phyloP scores from a whole-genome alignment of 2,329 filamentous ascomycete genomes.

The Xylariales sp. region DNA sequence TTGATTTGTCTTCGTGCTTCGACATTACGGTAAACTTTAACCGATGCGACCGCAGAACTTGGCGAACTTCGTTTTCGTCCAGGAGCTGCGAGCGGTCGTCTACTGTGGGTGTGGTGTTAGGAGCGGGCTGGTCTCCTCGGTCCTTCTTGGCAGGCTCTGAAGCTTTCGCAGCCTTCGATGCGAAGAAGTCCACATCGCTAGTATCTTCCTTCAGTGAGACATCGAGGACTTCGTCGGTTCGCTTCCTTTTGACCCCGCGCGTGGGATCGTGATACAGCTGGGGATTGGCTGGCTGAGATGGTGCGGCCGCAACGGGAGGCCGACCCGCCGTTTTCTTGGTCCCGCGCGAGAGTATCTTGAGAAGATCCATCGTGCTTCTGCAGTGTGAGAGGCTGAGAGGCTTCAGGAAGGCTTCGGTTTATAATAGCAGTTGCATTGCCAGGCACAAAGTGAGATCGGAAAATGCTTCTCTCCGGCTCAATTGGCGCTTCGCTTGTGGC shows the following conservation, averaged over 20 bases:
- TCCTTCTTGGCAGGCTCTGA: constrained; percentile 14
- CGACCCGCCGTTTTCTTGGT: constrained; percentile 51
- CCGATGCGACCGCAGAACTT: constrained; percentile 73
- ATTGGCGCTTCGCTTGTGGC: no score
- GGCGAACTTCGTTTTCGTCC: constrained; percentile 67
- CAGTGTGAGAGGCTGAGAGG: no score
- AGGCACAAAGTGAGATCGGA: no score
- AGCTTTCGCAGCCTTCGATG: constrained; percentile 34
- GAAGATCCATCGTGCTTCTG: constrained; percentile 57
- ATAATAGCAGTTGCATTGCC: no score
- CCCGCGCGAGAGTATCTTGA: constrained; percentile 68
- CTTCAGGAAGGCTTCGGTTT: no score
- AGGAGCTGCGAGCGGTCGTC: constrained; percentile 36
- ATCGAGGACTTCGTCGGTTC: constrained; percentile 31
- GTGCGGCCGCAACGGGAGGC: constrained; percentile 22
- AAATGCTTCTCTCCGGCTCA: no score
- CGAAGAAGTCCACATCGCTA: constrained; percentile 56
- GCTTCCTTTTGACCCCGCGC: constrained; percentile 52
- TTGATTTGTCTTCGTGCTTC: constrained; percentile 35
- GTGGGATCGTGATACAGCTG: constrained; percentile 62
- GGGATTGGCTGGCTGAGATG: constrained; percentile 55
- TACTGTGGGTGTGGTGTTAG: constrained; percentile 17
- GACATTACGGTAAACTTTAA: constrained; percentile 79
- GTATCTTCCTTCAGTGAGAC: constrained; percentile 26
- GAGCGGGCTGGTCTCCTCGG: constrained; percentile 16